phyloP scores from a whole-genome alignment of 2,329 filamentous ascomycete species.

The Aspergillus quadricinctus region DNA sequence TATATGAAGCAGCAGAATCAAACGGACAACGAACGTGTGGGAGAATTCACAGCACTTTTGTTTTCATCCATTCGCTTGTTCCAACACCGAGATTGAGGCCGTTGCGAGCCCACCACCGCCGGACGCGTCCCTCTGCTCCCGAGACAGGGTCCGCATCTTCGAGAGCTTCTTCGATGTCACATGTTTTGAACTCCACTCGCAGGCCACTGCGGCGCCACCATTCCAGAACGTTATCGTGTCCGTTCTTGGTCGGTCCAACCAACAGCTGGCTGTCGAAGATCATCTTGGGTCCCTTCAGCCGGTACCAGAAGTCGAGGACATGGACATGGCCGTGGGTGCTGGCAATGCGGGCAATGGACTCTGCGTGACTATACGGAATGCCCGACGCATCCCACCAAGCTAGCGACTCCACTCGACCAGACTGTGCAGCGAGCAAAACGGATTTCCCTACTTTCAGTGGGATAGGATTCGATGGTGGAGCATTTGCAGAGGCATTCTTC shows the following conservation, averaged over 20 bases:
- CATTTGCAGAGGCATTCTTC: conserved; percentile 64
- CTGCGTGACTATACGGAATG: conserved; percentile 73
- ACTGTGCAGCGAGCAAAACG: conserved; percentile 77
- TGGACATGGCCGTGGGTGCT: conserved; percentile 79
- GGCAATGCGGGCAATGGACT: conserved; percentile 77
- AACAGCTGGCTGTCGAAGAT: conserved; percentile 80
- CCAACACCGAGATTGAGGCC: conserved; percentile 76
- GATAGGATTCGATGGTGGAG: conserved; percentile 50
- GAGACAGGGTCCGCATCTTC: conserved; percentile 70
- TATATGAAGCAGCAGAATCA: not conserved
- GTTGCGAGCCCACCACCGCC: conserved; percentile 83
- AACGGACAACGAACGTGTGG: not conserved
- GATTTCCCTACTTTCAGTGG: conserved; percentile 77
- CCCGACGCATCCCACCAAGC: conserved; percentile 84
- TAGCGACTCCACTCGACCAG: conserved; percentile 71
- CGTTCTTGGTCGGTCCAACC: conserved; percentile 81
- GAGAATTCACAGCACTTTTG: conserved; percentile 58
- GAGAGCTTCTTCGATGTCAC: conserved; percentile 89
- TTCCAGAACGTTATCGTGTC: conserved; percentile 77
- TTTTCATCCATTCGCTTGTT: conserved; percentile 86
- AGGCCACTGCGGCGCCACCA: conserved; percentile 79
- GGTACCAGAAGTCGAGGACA: conserved; percentile 78
- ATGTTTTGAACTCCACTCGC: conserved; percentile 86
- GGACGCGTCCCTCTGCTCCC: conserved; percentile 65
- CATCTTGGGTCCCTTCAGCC: conserved; percentile 68